These are phyloP conservation scores for Periconia digitata DNA, from an alignment of 2,329 filamentous ascomycete genomes.

Conservation along the genomic window DNA sequence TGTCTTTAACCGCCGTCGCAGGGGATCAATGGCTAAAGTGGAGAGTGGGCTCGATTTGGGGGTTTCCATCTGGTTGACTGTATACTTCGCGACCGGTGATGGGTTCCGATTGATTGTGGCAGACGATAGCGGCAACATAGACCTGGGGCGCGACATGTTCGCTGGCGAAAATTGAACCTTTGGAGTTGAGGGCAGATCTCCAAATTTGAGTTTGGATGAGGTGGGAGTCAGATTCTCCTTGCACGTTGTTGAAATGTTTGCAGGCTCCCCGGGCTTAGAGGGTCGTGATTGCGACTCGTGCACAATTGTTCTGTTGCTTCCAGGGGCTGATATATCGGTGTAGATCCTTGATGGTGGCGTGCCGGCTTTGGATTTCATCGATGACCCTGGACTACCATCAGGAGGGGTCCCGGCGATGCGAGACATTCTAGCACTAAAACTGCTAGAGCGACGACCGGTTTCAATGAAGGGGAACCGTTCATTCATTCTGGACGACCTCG, in stretches of 20 bases:
- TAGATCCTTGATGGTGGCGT: conserved; percentile 19
- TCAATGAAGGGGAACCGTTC: conserved; percentile 48
- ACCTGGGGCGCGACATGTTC: conserved; percentile 13
- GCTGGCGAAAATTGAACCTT: not conserved
- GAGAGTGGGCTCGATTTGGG: not conserved
- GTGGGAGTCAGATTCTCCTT: conserved; percentile 31
- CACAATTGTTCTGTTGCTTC: conserved; percentile 5
- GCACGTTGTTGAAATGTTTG: not conserved
- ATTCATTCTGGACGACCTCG: conserved; percentile 45
- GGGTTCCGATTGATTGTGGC: conserved; percentile 13
- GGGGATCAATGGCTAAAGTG: not conserved
- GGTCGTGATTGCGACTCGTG: conserved; percentile 8
- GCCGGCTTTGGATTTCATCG: conserved; percentile 15
- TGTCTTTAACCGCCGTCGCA: conserved; percentile 17
- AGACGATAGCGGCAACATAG: conserved; percentile 20
- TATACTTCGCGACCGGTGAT: conserved; percentile 17
- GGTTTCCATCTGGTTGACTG: conserved; percentile 6
- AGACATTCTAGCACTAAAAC: conserved; percentile 25
- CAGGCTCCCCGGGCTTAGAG: conserved; percentile 5
- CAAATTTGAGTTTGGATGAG: not conserved
- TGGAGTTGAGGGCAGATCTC: not conserved
- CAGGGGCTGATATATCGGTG: conserved; percentile 21
- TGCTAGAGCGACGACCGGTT: conserved; percentile 32
- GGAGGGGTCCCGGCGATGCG: conserved; percentile 15
- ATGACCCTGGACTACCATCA: conserved; percentile 13